Evolutionary conservation across 1,139 yeast species (phyloP).

Genomic region (Yamadazyma spencermartinsiae): DNA sequence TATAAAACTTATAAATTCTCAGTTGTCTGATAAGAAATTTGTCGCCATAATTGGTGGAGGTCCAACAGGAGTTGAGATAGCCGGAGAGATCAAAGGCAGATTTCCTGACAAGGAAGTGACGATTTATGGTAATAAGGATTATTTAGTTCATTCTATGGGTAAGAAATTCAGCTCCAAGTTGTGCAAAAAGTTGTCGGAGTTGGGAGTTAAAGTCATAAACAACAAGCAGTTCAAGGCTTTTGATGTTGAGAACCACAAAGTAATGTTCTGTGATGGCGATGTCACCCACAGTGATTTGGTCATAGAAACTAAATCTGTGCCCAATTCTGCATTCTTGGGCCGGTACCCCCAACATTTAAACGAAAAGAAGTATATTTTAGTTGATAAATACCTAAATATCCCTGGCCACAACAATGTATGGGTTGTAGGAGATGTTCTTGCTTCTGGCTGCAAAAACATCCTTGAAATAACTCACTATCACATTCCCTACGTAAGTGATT

Average conservation of each 20-base stretch:
- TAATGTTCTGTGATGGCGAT: slow-evolving; percentile 18
- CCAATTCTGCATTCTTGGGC: slow-evolving; percentile 14
- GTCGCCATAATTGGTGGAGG: slow-evolving; percentile 44
- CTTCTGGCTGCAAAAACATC: slow-evolving; percentile 22
- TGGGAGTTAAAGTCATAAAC: slow-evolving; percentile 30
- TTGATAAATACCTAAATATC: slow-evolving; percentile 27
- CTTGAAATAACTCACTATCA: slow-evolving; percentile 29
- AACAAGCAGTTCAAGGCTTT: slow-evolving; percentile 10
- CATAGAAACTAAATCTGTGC: slow-evolving; percentile 28
- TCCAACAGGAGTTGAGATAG: slow-evolving; percentile 40
- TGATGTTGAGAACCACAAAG: slow-evolving; percentile 4
- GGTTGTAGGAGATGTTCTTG: slow-evolving; percentile 35
- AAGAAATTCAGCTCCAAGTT: slow-evolving; percentile 19
- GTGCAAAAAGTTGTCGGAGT: slow-evolving; percentile 19
- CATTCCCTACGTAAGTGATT: slow-evolving; percentile 18
- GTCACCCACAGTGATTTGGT: slow-evolving; percentile 26
- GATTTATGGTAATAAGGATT: slow-evolving; percentile 27
- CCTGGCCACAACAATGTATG: slow-evolving; percentile 25
- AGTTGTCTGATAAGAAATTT: slow-evolving; percentile 20
- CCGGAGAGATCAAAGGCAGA: slow-evolving; percentile 33
- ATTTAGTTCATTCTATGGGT: slow-evolving; percentile 23
- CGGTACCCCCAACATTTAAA: slow-evolving; percentile 15
- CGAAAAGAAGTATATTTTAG: slow-evolving; percentile 22
- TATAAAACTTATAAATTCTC: slow-evolving; percentile 16
- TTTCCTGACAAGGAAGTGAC: slow-evolving; percentile 22